A percentile compares a stretch with the other conserved stretches of the same genome.
These are phyloP conservation scores for Lipomyces mesembrius DNA, from an alignment of 805 yeast species.

Conservation along the genomic window DNA sequence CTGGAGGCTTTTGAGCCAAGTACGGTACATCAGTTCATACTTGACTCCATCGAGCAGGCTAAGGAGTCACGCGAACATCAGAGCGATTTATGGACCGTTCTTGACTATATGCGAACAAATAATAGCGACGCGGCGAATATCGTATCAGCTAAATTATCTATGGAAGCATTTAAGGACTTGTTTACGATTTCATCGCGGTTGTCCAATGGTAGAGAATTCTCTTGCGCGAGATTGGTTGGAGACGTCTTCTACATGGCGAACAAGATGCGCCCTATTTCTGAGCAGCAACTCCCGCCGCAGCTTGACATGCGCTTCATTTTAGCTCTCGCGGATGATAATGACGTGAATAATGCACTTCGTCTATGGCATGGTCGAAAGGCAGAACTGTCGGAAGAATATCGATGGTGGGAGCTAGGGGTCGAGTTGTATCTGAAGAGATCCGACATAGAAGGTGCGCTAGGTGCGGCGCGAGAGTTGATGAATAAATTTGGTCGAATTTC, in stretches of 20 bases:
- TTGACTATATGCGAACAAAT: neutral
- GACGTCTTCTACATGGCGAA: slow-evolving; percentile 17
- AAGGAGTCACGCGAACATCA: neutral
- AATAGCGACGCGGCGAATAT: neutral
- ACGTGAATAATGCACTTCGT: slow-evolving; percentile 13
- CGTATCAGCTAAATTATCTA: slow-evolving; percentile 1
- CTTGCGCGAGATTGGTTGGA: slow-evolving; percentile 11
- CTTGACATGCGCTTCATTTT: slow-evolving; percentile 7
- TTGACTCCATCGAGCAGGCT: neutral
- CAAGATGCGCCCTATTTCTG: neutral
- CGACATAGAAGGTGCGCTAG: slow-evolving; percentile 22
- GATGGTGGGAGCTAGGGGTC: slow-evolving; percentile 27
- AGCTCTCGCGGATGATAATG: slow-evolving; percentile 15
- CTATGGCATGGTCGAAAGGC: slow-evolving; percentile 14
- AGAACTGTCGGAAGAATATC: neutral
- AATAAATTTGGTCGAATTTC: slow-evolving; percentile 13
- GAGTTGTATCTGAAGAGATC: slow-evolving; percentile 13
- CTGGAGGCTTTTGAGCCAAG: slow-evolving; percentile 10
- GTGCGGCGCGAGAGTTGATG: slow-evolving; percentile 17
- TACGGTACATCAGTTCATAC: neutral
- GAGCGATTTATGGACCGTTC: neutral
- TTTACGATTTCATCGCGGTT: slow-evolving; percentile 6
- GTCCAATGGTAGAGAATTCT: neutral
- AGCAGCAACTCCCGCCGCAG: neutral
- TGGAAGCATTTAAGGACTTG: neutral